Evolutionary conservation across 495 filamentous ascomycete genomes (phyloP), one percentile per base, ranked within the genome.

Genomic region (Penicillium chermesinum): DNA sequence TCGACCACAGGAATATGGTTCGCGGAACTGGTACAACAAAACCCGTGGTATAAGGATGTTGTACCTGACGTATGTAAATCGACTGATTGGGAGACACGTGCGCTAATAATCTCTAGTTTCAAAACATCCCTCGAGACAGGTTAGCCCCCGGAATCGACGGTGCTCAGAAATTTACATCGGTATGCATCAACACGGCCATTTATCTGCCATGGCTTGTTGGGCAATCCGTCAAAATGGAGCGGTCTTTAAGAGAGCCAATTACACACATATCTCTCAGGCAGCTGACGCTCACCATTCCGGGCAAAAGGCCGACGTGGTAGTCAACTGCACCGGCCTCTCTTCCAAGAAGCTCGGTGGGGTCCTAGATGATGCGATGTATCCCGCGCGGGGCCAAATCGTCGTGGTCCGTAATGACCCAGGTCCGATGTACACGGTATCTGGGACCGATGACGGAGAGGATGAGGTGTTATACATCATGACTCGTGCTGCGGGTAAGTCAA

Each of bases 401-500:
- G 56, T 97, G 0, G 93, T 98, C 8, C 71, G 91, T 16, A 97
- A 97, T 61, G 82, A 85, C 48, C 78, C 87, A 0, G 78, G 80
- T 6, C 74, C 79, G 30, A 93, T 95, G 85, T 54, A 70, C 15
- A 73, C 70, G 1, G 70, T 76, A 21, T 90, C 86, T 17, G 89
- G 90, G 0, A 87, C 81, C 0, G 89, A 96, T 40, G 87, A 95
- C 55, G 87, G 82, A 0, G 74, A 76, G 0, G 89, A 88, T 30
- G 91, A 97, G 62, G 67, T 81, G n/a, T 73, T 75, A 48, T 98
- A 98, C 58, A 80, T 91, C 41, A 98, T 98, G 91, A 81, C 82
- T 48, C 80, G 93, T n/a, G 89, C 91, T 2, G 83, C 79, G 7
- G 91, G 66, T 69, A 63, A 66, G 54, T 39, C 48, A 14, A 1